Evolutionary conservation across 2,329 filamentous ascomycete species (phyloP).

Genomic region (Neofusicoccum parvum): DNA sequence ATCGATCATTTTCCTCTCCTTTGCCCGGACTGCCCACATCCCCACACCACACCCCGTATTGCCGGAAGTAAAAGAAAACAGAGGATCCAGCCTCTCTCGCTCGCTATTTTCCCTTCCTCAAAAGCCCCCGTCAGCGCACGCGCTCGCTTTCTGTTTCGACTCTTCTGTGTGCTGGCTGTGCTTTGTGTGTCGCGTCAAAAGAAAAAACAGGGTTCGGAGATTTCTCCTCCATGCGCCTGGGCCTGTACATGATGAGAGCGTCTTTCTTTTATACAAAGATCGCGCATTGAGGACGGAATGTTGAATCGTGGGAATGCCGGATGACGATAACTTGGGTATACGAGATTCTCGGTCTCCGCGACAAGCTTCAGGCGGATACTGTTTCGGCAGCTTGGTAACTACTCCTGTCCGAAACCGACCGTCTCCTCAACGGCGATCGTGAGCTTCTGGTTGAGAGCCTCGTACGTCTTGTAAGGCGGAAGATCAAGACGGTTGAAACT

Average conservation of each 20-base stretch:
- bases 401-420: slow-evolving; percentile 98
- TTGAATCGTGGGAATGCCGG: slow-evolving; percentile 3
- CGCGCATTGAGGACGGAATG: neutral
- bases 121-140: neutral
- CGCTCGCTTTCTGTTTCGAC: neutral
- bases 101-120: neutral
- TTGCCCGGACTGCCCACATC: neutral
- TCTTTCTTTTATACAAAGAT: slow-evolving; percentile 9
- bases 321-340: slow-evolving; percentile 5
- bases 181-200: neutral
- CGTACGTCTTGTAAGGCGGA: slow-evolving; percentile 87
- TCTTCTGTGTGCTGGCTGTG: neutral
- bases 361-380: neutral
- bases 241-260: slow-evolving; percentile 8
- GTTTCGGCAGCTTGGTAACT: slow-evolving; percentile 34
- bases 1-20: neutral
- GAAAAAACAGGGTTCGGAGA: neutral
- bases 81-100: slow-evolving; percentile 16
- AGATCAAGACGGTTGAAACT: slow-evolving; percentile 98
- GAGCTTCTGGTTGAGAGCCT: slow-evolving; percentile 83
- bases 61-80: neutral
- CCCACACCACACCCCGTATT: too few species aligned
- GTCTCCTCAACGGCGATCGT: slow-evolving; percentile 98
- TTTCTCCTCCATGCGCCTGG: slow-evolving; percentile 2
- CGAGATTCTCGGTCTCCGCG: slow-evolving; percentile 1